These are phyloP conservation scores for Ogataea pini DNA, from an alignment of 805 yeast species.

Conservation along the genomic window DNA sequence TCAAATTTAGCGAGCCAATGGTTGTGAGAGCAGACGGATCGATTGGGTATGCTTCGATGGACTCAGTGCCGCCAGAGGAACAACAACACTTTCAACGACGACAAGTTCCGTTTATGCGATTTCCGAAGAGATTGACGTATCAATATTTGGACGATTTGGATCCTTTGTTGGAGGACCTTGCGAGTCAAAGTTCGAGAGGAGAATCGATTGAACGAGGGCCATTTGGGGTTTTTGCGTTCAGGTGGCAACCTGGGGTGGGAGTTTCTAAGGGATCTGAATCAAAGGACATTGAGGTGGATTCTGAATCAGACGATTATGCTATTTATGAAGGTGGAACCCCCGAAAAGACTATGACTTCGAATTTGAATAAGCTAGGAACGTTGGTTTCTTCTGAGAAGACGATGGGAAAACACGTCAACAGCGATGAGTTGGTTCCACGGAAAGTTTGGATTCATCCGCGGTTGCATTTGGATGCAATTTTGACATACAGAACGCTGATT, in stretches of 20 bases:
- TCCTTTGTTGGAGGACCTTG: constrained; percentile 33
- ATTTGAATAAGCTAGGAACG: too few relatives aligned
- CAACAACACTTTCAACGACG: constrained; percentile 42
- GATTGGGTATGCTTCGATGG: constrained; percentile 16
- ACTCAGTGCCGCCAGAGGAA: constrained; percentile 5
- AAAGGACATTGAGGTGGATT: too few relatives aligned
- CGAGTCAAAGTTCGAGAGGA: constrained; percentile 12
- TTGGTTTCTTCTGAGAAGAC: too few relatives aligned
- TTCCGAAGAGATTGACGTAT: constrained; percentile 39
- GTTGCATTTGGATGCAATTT: constrained; percentile 31
- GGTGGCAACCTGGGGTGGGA: too few relatives aligned
- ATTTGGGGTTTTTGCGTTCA: constrained; percentile 31
- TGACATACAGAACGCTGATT: constrained; percentile 31
- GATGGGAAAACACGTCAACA: too few relatives aligned
- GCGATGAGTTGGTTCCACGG: constrained; percentile 26
- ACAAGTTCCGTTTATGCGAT: constrained; percentile 44
- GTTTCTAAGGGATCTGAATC: too few relatives aligned
- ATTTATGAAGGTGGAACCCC: too few relatives aligned
- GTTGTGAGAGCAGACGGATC: constrained; percentile 32
- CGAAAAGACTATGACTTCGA: too few relatives aligned
- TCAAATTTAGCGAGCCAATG: constrained; percentile 48
- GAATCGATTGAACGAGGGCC: constrained; percentile 37
- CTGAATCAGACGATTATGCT: too few relatives aligned
- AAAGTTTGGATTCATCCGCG: constrained; percentile 38
- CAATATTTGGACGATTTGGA: constrained; percentile 42